phyloP scores from a whole-genome alignment of 2,329 filamentous ascomycete genomes.

The Alternaria viburni region DNA sequence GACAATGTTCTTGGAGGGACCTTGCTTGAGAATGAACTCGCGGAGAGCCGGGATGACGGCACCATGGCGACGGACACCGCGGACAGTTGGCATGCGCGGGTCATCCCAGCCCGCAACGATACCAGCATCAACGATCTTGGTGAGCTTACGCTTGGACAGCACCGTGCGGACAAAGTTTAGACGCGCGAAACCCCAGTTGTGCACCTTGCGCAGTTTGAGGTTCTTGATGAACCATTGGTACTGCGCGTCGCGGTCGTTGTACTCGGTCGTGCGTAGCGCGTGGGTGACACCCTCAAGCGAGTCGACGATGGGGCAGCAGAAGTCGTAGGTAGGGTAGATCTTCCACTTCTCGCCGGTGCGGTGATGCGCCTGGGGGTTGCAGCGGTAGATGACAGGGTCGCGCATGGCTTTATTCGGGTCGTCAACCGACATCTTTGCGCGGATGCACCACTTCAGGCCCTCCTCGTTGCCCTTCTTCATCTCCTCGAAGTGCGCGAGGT shows the following conservation, averaged over 20 bases:
- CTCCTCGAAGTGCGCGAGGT: constrained; percentile 82
- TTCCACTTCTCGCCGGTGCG: constrained; percentile 82
- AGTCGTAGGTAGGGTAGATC: constrained; percentile 87
- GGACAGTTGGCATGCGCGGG: constrained; percentile 83
- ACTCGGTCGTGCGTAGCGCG: constrained; percentile 83
- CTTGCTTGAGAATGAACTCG: constrained; percentile 85
- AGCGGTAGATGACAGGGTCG: constrained; percentile 97
- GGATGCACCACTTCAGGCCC: constrained; percentile 86
- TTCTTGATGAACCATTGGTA: constrained; percentile 86
- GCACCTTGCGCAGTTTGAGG: constrained; percentile 74
- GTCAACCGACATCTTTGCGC: constrained; percentile 90
- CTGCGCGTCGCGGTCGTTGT: constrained; percentile 84
- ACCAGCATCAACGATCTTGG: constrained; percentile 78
- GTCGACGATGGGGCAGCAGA: constrained; percentile 83
- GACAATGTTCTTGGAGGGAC: constrained; percentile 82
- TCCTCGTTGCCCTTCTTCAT: constrained; percentile 88
- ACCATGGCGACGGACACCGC: constrained; percentile 77
- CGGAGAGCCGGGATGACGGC: constrained; percentile 80
- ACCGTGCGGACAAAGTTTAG: constrained; percentile 86
- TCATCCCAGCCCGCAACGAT: constrained; percentile 86
- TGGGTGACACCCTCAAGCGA: constrained; percentile 82
- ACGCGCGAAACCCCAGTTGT: constrained; percentile 85
- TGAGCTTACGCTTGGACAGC: constrained; percentile 84
- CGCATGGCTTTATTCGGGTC: constrained; percentile 95
- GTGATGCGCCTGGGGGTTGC: constrained; percentile 77